Percentiles rank a stretch among this genome's conserved stretches.
Evolutionary conservation across 805 yeast genomes (phyloP).

Genomic region (Spathaspora girioi): DNA sequence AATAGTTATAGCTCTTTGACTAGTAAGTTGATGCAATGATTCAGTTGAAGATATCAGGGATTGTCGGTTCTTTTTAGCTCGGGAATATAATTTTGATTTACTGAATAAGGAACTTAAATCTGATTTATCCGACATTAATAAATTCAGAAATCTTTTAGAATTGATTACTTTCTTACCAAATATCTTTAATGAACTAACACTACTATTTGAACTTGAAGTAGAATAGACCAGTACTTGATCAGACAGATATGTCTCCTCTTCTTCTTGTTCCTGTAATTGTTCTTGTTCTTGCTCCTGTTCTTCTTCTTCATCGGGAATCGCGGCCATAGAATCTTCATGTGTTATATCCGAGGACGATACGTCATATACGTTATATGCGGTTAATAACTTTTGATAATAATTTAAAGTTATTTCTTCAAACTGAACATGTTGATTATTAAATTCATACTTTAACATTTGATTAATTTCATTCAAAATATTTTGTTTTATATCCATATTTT

Average conservation of each 20-base stretch:
- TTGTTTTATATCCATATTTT: conserved; percentile 29
- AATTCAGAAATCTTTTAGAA: background rate
- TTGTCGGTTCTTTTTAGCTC: conserved; percentile 30
- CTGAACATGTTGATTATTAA: background rate
- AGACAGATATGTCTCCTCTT: background rate
- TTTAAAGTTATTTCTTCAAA: conserved; percentile 24
- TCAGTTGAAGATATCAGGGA: conserved; percentile 24
- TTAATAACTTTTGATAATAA: conserved; percentile 28
- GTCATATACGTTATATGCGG: conserved; percentile 31
- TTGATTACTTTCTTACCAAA: background rate
- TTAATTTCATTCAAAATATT: conserved; percentile 30
- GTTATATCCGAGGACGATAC: conserved; percentile 8
- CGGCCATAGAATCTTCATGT: background rate
- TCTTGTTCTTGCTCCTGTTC: background rate
- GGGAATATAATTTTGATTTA: conserved; percentile 34
- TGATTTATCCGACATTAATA: background rate
- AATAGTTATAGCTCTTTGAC: no score
- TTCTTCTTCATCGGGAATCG: background rate
- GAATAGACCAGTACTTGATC: conserved; percentile 1
- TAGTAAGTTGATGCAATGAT: background rate
- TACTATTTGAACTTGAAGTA: conserved; percentile 3
- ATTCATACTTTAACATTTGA: conserved; percentile 19
- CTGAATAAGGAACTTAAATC: conserved; percentile 10
- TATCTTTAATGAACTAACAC: conserved; percentile 2
- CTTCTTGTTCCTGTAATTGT: no score